phyloP scores from a whole-genome alignment of 768 basidiomycete genomes.

The Mrakia gelida region DNA sequence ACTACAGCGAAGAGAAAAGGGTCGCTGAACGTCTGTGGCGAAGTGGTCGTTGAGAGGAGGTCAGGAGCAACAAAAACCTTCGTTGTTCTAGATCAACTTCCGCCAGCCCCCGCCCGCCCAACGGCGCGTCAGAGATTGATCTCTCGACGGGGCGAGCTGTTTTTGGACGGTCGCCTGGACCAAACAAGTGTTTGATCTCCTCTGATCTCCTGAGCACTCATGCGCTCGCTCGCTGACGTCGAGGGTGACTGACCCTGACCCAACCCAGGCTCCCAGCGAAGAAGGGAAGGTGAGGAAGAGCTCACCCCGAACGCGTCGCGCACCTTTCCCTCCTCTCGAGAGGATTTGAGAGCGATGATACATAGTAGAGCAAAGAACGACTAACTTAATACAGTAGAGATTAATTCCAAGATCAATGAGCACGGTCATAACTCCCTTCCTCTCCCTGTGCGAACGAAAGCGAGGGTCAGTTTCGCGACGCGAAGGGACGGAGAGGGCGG shows the following conservation, averaged over 20 bases:
- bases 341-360: too few relatives aligned
- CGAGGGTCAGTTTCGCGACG: background rate
- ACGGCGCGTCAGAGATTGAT: too few relatives aligned
- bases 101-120: too few relatives aligned
- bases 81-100: too few relatives aligned
- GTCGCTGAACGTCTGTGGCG: too few relatives aligned
- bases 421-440: slow-evolving; percentile 11
- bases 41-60: too few relatives aligned
- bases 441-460: background rate
- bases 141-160: too few relatives aligned
- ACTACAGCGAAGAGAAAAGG: too few relatives aligned
- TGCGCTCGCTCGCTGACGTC: background rate
- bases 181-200: background rate
- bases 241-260: background rate
- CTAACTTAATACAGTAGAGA: background rate
- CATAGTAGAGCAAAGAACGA: background rate
- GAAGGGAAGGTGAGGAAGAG: background rate
- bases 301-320: background rate
- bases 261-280: too few relatives aligned
- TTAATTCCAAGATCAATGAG: background rate
- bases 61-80: too few relatives aligned
- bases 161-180: background rate
- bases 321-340: too few relatives aligned
- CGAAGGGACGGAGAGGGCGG: background rate
- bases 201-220: background rate